Conservation (phyloP, 305 asterid genomes). For the Andrographis paniculata region DNA sequence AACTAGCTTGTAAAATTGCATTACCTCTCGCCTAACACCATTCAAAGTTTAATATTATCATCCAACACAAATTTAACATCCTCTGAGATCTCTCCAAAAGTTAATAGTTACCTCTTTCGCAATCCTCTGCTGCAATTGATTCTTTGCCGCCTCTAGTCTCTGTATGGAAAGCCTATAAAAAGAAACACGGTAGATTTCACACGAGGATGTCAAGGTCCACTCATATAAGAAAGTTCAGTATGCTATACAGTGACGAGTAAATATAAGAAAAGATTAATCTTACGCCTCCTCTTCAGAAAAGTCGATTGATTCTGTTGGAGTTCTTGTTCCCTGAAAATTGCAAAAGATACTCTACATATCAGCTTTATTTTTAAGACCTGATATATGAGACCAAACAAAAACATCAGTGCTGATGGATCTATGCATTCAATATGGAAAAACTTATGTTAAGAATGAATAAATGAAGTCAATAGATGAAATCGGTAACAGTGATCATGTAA, state of each 20-base stretch:
- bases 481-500: too few relatives aligned
- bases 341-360: constrained; percentile 20
- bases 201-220: too few relatives aligned
- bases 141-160: constrained; percentile 84
- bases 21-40: constrained; percentile 84
- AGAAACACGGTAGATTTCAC: too few relatives aligned
- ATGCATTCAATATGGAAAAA: too few relatives aligned
- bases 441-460: too few relatives aligned
- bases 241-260: constrained; percentile 8
- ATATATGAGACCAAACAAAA: constrained; percentile 8
- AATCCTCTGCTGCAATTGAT: constrained; percentile 84
- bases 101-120: constrained; percentile 70
- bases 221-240: constrained; percentile 1
- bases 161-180: constrained; percentile 84
- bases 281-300: constrained; percentile 97
- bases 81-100: constrained; percentile 4
- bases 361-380: constrained; percentile 1
- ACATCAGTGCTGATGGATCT: too few relatives aligned
- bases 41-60: constrained; percentile 19
- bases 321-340: constrained; percentile 68
- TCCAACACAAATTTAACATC: constrained; percentile 16
- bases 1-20: constrained; percentile 97
- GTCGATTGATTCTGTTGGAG: constrained; percentile 65
- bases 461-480: too few relatives aligned
- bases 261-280: constrained; percentile 22